Conservation (phyloP, 169 alveolate species). For the Fabrea salina region DNA sequence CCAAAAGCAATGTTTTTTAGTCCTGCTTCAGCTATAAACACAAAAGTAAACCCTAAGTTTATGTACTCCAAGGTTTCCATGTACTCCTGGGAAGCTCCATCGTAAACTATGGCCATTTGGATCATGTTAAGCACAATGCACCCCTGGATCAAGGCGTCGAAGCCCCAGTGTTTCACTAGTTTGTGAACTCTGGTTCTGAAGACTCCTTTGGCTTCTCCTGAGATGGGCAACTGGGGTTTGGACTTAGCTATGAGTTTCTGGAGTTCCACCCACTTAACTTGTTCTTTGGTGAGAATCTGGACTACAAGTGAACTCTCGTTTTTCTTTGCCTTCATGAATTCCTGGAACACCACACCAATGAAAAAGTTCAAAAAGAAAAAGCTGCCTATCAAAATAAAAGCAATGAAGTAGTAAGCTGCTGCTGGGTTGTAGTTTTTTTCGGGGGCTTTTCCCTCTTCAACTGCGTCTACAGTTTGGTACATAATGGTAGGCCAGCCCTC, state of each 20-base stretch:
- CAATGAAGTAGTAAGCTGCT: conserved; percentile 53
- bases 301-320: conserved; percentile 3
- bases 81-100: conserved; percentile 1
- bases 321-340: conserved; percentile 35
- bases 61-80: conserved; percentile 47
- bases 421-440: conserved; percentile 42
- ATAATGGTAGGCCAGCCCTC: conserved; percentile 40
- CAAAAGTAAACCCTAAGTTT: not conserved
- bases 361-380: conserved; percentile 79
- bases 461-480: conserved; percentile 47
- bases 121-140: conserved; percentile 24
- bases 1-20: conserved; percentile 54
- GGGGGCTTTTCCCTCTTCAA: conserved; percentile 49
- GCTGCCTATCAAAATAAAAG: conserved; percentile 68
- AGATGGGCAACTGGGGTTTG: not conserved
- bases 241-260: conserved; percentile 10
- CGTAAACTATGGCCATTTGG: conserved; percentile 18
- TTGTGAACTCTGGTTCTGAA: not conserved
- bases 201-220: not conserved
- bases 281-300: conserved; percentile 13
- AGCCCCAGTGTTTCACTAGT: not conserved
- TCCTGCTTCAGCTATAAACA: conserved; percentile 18
- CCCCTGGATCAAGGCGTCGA: conserved; percentile 18
- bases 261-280: conserved; percentile 9
- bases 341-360: conserved; percentile 74